Conservation (phyloP, 352 stramenopile genomes). For the Phytopythium chamaehyphon region DNA sequence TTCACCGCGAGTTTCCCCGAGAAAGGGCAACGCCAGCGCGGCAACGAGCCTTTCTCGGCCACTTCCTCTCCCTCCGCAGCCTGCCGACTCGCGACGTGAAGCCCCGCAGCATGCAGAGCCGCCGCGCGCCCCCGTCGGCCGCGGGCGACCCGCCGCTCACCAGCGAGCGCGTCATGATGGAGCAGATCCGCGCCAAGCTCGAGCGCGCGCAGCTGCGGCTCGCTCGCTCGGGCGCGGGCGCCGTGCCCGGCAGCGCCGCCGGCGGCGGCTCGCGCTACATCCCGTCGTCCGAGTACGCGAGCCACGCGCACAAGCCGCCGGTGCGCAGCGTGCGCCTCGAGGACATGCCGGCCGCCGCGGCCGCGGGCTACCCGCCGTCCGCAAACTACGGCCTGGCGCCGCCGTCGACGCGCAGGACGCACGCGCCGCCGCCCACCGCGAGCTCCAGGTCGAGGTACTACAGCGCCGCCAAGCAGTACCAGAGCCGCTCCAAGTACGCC, state of each 20-base stretch:
- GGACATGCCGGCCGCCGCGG: conserved; percentile 29
- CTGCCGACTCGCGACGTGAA: neutral
- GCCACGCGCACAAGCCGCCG: conserved; percentile 16
- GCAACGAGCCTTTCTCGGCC: neutral
- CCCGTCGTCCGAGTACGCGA: conserved; percentile 28
- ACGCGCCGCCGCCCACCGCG: conserved; percentile 2
- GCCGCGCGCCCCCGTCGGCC: conserved; percentile 6
- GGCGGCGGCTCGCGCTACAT: conserved; percentile 26
- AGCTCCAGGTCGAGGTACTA: conserved; percentile 17
- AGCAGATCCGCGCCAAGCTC: conserved; percentile 66
- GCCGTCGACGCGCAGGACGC: conserved; percentile 6
- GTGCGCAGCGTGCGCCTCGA: conserved; percentile 39
- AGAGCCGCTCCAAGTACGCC: conserved; percentile 38
- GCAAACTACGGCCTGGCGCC: conserved; percentile 8
- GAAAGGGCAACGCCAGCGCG: neutral
- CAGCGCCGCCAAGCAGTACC: conserved; percentile 24
- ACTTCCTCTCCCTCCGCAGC: neutral
- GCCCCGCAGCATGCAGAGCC: neutral
- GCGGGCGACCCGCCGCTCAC: conserved; percentile 21
- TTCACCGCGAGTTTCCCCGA: neutral
- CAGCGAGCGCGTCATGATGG: conserved; percentile 67
- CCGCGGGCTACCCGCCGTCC: conserved; percentile 11
- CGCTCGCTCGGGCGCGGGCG: conserved; percentile 21
- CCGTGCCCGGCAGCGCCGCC: conserved; percentile 12
- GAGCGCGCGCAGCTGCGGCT: conserved; percentile 55